Evolutionary conservation across 2,329 filamentous ascomycete genomes (phyloP), one percentile per base, ranked within the genome.

Genomic region (Ophiostoma piceae): DNA sequence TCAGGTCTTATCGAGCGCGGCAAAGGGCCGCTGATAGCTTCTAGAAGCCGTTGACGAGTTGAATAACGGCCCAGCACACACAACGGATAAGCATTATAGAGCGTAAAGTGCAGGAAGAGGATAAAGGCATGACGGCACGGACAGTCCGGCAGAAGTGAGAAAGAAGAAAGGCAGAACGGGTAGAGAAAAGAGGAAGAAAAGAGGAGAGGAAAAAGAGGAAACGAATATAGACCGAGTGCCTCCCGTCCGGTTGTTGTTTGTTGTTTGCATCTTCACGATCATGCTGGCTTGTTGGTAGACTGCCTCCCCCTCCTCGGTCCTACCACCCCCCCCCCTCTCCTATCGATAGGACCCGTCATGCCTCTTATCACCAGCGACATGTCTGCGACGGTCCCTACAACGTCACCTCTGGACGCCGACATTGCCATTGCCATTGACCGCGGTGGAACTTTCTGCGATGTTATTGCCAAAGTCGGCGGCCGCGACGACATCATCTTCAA

Each of bases 401-500:
- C 65, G 39, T 11, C 37, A 29, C 2, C 65, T n/a, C 14, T 26
- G 14, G 66, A 11, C 11, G 66, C 39, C 39, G 66, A 67, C 66
- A 51, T 67, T 35, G 39, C 66, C 26, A 73, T 68, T 70, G 71
- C 32, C 54, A 71, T 71, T 51, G 70, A 71, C 43, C 70, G 70
- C 3, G 69, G 70, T 1, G 73, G 72, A 26, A 70, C 73, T 1
- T 71, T 73, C 12, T 68, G 70, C 22, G 73, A 73, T 39, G 78
- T 77, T 37, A 73, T 74, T 32, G 67, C 72, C 2, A 74, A 73
- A 37, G 76, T 77, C 0, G 77, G 77, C 70, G 78, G 78, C 67
- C 77, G 77, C n/a, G 72, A 77, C 57, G 76, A 76, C 67, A 78
- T 78, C 68, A 76, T 73, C 3, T 54, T 90, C 77, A 90, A 91